Conservation (phyloP, 108 stramenopile species). For the Nannochloropsis granulata region DNA sequence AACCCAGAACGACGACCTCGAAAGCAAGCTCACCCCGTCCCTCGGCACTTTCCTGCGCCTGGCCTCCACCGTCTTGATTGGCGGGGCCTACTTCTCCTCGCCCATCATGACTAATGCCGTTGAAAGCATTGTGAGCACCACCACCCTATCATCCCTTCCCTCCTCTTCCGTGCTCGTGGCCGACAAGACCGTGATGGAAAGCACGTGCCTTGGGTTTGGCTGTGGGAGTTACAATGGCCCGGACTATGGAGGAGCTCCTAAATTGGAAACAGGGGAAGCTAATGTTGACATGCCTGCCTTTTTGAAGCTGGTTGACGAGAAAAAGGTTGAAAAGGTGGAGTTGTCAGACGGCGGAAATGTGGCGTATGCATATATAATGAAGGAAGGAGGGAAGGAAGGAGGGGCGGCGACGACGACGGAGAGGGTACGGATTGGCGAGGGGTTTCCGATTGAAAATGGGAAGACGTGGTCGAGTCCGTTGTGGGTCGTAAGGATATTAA, state of each 20-base stretch:
- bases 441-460: constrained; percentile 16
- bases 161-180: background rate
- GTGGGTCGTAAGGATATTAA: constrained; percentile 21
- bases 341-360: background rate
- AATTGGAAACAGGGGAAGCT: background rate
- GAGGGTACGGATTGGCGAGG: constrained; percentile 16
- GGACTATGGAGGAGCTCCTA: background rate
- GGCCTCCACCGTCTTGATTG: background rate
- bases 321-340: background rate
- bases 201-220: background rate
- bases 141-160: background rate
- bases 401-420: background rate
- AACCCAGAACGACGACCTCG: too few relatives aligned
- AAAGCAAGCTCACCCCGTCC: too few relatives aligned
- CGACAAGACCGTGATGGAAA: background rate
- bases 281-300: background rate
- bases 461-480: constrained; percentile 20
- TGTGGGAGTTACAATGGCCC: background rate
- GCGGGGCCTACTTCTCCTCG: background rate
- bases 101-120: background rate
- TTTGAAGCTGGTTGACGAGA: background rate
- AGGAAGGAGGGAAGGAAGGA: background rate
- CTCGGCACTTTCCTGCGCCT: background rate
- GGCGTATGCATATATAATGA: background rate
- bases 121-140: background rate